Percentiles rank a stretch among this genome's conserved stretches.
Evolutionary conservation across 2,329 filamentous ascomycete species (phyloP).

Genomic region (Curvularia sp.): DNA sequence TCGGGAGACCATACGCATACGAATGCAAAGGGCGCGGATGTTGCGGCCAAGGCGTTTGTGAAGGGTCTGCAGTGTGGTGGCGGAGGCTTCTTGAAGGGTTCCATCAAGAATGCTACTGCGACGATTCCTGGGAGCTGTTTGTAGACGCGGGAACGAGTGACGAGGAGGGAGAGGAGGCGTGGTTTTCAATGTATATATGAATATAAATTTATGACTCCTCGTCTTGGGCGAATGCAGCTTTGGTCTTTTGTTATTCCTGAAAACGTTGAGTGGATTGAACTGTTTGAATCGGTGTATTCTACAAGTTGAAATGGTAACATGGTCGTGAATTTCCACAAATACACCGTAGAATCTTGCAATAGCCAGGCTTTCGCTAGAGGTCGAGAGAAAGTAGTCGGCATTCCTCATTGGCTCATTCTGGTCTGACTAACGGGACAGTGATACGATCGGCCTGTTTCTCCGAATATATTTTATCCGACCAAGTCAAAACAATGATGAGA

Average conservation of each 20-base stretch:
- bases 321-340: too few species aligned
- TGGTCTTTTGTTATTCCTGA: too few species aligned
- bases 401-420: background rate
- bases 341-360: background rate
- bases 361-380: too few species aligned
- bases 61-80: conserved; percentile 62
- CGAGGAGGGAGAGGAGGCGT: background rate
- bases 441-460: background rate
- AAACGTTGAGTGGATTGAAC: too few species aligned
- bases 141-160: conserved; percentile 14
- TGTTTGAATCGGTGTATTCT: too few species aligned
- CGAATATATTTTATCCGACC: background rate
- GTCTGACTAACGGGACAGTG: background rate
- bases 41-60: conserved; percentile 65
- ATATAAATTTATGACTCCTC: background rate
- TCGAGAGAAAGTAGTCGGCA: background rate
- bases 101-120: conserved; percentile 47
- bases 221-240: background rate
- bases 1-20: conserved; percentile 68
- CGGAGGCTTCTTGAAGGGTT: conserved; percentile 51
- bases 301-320: too few species aligned
- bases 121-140: conserved; percentile 43
- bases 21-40: conserved; percentile 61
- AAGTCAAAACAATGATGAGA: background rate
- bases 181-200: background rate